phyloP scores from a whole-genome alignment of 2,329 filamentous ascomycete genomes.

The Alternaria ventricosa region DNA sequence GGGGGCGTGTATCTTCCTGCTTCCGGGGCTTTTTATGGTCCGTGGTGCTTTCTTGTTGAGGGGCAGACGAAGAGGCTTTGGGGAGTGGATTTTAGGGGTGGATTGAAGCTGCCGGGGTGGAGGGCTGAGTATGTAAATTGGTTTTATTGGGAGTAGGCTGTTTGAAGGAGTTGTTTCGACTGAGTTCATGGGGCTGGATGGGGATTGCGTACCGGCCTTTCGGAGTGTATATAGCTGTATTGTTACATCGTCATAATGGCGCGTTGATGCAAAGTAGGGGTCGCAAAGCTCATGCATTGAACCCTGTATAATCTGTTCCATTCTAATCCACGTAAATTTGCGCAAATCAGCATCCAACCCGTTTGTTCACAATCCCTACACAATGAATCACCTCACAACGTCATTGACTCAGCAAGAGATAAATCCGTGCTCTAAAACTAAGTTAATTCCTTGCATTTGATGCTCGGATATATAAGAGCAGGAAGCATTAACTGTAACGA shows the following conservation, averaged over 20 bases:
- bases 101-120: background rate
- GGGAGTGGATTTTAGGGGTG: background rate
- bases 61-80: background rate
- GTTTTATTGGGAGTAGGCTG: background rate
- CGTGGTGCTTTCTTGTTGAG: background rate
- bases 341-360: background rate
- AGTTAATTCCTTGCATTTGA: background rate
- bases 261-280: background rate
- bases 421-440: background rate
- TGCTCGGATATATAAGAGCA: background rate
- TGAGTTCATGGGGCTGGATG: background rate
- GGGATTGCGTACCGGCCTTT: background rate
- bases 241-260: background rate
- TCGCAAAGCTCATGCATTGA: background rate
- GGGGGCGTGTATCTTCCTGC: background rate
- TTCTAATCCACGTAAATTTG: background rate
- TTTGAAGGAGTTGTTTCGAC: background rate
- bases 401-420: background rate
- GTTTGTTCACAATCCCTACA: background rate
- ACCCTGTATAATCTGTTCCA: background rate
- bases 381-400: background rate
- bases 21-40: background rate
- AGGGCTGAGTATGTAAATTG: no score
- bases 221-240: background rate
- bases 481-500: background rate